These are phyloP conservation scores for Clarireedia monteithiana DNA, from an alignment of 2,329 filamentous ascomycete genomes.

Conservation along the genomic window DNA sequence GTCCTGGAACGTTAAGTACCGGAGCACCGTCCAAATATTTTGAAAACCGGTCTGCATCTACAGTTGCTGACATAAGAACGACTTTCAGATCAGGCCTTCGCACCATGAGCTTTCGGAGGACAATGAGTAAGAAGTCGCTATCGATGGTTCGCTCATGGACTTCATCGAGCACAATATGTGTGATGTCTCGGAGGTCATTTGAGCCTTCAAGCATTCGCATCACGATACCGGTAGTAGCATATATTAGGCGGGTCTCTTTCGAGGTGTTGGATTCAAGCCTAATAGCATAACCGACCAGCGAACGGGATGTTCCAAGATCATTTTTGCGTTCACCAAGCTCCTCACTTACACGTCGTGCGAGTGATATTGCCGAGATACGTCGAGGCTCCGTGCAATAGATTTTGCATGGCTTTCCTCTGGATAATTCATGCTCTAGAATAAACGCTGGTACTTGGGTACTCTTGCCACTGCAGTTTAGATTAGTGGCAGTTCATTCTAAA, in stretches of 20 bases:
- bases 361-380: conserved; percentile 90
- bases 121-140: conserved; percentile 90
- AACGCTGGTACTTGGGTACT: conserved; percentile 96
- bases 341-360: conserved; percentile 88
- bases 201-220: conserved; percentile 93
- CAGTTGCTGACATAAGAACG: conserved; percentile 93
- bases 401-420: conserved; percentile 73
- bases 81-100: conserved; percentile 78
- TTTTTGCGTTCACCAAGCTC: conserved; percentile 80
- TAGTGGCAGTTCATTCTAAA: neutral
- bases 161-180: conserved; percentile 93
- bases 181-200: conserved; percentile 79
- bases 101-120: conserved; percentile 73
- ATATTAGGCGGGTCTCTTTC: conserved; percentile 76
- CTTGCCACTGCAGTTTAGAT: conserved; percentile 57
- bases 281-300: conserved; percentile 90
- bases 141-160: conserved; percentile 96
- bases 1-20: conserved; percentile 81
- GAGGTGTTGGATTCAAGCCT: conserved; percentile 82
- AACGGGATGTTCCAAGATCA: conserved; percentile 75
- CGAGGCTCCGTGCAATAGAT: conserved; percentile 94
- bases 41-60: conserved; percentile 87
- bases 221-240: conserved; percentile 88
- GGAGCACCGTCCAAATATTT: conserved; percentile 80
- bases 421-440: conserved; percentile 81